These are phyloP conservation scores for Lentinula aciculospora DNA, from an alignment of 768 basidiomycete species.

Conservation along the genomic window DNA sequence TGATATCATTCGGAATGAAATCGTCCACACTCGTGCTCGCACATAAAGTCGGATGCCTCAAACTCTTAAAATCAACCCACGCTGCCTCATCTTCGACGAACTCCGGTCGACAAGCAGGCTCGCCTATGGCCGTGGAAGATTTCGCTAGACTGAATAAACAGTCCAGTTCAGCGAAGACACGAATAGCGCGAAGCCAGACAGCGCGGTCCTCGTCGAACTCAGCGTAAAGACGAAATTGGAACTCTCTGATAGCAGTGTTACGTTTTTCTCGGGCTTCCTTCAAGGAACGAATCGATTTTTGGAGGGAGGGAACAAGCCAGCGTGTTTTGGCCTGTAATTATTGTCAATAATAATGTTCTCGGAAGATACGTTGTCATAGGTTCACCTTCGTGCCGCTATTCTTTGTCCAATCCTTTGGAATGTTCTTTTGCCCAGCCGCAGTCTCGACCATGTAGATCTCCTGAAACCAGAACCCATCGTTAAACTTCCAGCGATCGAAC, in stretches of 20 bases:
- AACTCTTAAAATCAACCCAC: slow-evolving; percentile 80
- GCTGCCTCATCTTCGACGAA: slow-evolving; percentile 65
- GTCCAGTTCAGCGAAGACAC: slow-evolving; percentile 92
- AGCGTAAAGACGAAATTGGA: slow-evolving; percentile 70
- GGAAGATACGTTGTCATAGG: too few species aligned
- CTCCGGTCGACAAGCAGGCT: slow-evolving; percentile 89
- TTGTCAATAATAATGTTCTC: not conserved
- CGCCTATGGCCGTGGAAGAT: slow-evolving; percentile 82
- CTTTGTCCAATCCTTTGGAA: slow-evolving; percentile 86
- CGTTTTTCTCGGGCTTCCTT: slow-evolving; percentile 95
- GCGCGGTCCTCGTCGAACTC: slow-evolving; percentile 81
- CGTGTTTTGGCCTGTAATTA: slow-evolving; percentile 57
- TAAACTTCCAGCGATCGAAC: not conserved
- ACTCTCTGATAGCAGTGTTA: slow-evolving; percentile 72
- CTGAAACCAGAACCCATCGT: slow-evolving; percentile 27
- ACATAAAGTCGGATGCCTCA: slow-evolving; percentile 86
- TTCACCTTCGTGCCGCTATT: slow-evolving; percentile 79
- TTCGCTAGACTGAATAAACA: slow-evolving; percentile 91
- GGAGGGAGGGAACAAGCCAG: slow-evolving; percentile 72
- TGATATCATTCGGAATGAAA: slow-evolving; percentile 93
- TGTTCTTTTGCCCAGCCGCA: slow-evolving; percentile 46
- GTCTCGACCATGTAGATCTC: slow-evolving; percentile 91
- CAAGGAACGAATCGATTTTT: slow-evolving; percentile 65
- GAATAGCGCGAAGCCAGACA: slow-evolving; percentile 77
- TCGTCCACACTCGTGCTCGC: slow-evolving; percentile 53